Conservation (phyloP, 352 stramenopile genomes). For the Blastocystis sp. region DNA sequence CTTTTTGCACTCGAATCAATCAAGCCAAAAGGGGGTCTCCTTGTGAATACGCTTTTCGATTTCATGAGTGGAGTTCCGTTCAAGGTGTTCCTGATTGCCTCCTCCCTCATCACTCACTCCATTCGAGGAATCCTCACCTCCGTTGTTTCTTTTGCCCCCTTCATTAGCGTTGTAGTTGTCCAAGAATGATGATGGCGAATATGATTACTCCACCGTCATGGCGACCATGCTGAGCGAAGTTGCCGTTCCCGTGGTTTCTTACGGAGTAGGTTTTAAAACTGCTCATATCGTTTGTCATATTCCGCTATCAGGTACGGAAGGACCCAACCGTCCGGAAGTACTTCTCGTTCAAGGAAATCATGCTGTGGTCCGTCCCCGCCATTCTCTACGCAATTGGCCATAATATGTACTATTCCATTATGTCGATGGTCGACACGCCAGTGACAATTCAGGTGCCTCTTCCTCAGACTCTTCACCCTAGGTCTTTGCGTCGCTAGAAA, state of each 20-base stretch:
- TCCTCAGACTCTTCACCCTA: no score
- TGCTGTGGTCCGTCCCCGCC: constrained; percentile 54
- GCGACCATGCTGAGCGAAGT: constrained; percentile 51
- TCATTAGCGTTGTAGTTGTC: constrained; percentile 34
- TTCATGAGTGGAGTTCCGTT: background rate
- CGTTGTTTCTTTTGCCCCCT: background rate
- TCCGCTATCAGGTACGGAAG: constrained; percentile 10
- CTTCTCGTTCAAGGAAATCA: constrained; percentile 56
- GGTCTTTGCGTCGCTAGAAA: constrained; percentile 46
- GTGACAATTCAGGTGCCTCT: constrained; percentile 40
- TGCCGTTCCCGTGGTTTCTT: background rate
- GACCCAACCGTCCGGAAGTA: constrained; percentile 34
- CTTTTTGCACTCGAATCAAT: no score
- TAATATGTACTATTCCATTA: constrained; percentile 67
- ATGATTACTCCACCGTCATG: constrained; percentile 63
- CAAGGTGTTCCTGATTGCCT: constrained; percentile 47
- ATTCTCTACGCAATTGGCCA: constrained; percentile 56
- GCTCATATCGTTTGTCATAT: constrained; percentile 56
- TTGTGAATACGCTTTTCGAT: no score
- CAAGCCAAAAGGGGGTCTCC: no score
- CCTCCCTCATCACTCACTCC: constrained; percentile 45
- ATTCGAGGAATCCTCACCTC: constrained; percentile 47
- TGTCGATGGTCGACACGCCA: constrained; percentile 52
- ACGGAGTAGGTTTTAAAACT: constrained; percentile 35
- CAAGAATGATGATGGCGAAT: constrained; percentile 50